Evolutionary conservation across 805 yeast species (phyloP), one percentile per base, ranked within the genome.

Genomic region (Kluyveromyces dobzhanskii): DNA sequence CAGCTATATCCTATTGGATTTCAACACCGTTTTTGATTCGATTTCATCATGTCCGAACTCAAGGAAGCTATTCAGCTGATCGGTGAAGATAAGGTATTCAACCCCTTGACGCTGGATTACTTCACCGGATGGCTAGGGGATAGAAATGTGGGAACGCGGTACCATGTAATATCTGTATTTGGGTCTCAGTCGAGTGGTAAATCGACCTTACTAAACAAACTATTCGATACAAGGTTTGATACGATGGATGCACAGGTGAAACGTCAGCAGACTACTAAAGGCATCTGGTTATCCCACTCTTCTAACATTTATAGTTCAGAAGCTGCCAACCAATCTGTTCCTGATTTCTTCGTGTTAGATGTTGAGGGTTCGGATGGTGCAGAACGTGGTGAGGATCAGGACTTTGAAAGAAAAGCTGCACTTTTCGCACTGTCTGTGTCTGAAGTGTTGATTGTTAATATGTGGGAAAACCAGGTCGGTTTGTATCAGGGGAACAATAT

Each of bases 291-390:
- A 44, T 81, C 85, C 2, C 75, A 70, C 48, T 76, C 84, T 0
- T 62, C 64, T 27, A 56, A 57, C 25, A 60, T 73, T 19, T 54
- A 56, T 28, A 45, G 59, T 0, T 41, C 53, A 9, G 42, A 46
- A 17, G 49, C 33, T 30, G 28, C 44, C 17, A 44, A 48, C 4
- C 35, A 17, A 1, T 28, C 35, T 3, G 33, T 13, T n/a, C 32
- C 49, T 11, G 69, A 76, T 45, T 67, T 86, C 9, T 71, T 85
- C 44, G 94, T 92, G 2, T 73, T 92, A 73, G 98, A 92, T 57
- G 97, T 92, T n/a, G 98, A 92, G 64, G 98, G 98, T 35, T 88
- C 97, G 1, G 98, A 92, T 64, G 97, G 98, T 35, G 74, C 96
- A 44, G 98, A 92, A 63, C 75, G 97, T 40, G 97, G 97, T 18